phyloP scores from a whole-genome alignment of 345 rosid genomes.

The Heritiera littoralis region DNA sequence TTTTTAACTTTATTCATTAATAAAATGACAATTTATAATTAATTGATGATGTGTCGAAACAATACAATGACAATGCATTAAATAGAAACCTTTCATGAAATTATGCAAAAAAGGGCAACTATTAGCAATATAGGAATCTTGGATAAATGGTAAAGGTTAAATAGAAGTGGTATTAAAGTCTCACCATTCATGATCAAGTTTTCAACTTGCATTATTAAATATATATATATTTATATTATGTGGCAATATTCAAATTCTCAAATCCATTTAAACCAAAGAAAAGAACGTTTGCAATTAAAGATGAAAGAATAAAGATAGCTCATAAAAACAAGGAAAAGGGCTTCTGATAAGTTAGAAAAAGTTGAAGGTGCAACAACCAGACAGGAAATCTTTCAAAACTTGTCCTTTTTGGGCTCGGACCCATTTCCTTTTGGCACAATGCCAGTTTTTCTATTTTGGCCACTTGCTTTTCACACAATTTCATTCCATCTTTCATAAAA shows the following conservation, averaged over 20 bases:
- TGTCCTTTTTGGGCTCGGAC: constrained; percentile 19
- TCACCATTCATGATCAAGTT: constrained; percentile 13
- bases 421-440: constrained; percentile 4
- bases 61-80: too few relatives aligned
- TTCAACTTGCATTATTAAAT: constrained; percentile 1
- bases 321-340: not conserved
- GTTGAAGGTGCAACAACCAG: not conserved
- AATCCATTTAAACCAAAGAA: not conserved
- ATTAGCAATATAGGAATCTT: too few relatives aligned
- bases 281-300: not conserved
- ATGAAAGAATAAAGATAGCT: not conserved
- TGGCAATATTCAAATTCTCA: not conserved
- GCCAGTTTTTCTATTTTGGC: not conserved
- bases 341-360: not conserved
- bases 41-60: too few relatives aligned
- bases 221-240: not conserved
- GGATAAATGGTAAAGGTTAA: not conserved
- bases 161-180: not conserved
- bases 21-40: too few relatives aligned
- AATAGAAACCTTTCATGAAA: too few relatives aligned
- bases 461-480: not conserved
- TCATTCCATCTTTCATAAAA: constrained; percentile 5
- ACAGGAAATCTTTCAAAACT: not conserved
- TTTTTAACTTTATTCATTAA: too few relatives aligned
- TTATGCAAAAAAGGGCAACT: too few relatives aligned